Evolutionary conservation across 805 yeast species (phyloP), one percentile per base, ranked within the genome.

Genomic region (Wickerhamomyces hampshirensis): DNA sequence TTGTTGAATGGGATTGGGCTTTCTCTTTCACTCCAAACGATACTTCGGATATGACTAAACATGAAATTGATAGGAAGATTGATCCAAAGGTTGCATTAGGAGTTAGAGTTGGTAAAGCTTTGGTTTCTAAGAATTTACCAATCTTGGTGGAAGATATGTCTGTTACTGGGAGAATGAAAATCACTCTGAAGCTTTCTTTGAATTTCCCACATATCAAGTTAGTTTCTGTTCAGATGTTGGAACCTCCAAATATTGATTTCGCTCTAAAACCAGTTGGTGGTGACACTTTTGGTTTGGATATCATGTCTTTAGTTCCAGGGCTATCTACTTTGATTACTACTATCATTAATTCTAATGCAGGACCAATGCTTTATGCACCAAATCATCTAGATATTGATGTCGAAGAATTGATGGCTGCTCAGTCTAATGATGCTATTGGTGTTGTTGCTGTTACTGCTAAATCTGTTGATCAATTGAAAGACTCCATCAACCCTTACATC

Each of bases 241-340:
- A 84, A 56, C 82, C 91, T 14, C 93, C 93, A 26, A 68, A 71
- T 21, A 81, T 84, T 53, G 89, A 81, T 54, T 84, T 83, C 56
- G 81, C 78, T 15, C 72, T 84, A 66, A 84, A 84, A 56, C 95
- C 95, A 8, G 82, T 84, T 35, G 93, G 93, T 57, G 93, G 94
- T 63, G 91, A 84, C 56, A 80, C 89, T n/a, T 70, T 84, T 42
- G 95, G 95, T 43, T 54, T 84, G 30, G 95, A 84, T 62, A 74
- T 84, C 48, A 84, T 84, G 94, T 78, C 89, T 3, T 69, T 84
- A 48, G 71, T 84, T 45, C 95, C 95, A 4, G 93, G 93, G 43
- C 73, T 84, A 53, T 71, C 85, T 17, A 66, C 77, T 3, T 78
- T 84, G 52, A 88, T 84, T 36, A 83, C 80, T 44, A 68, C 72